Evolutionary conservation across 148 eudicot species (phyloP), one percentile per base, ranked within the genome.

Genomic region (Arbutus unedo): DNA sequence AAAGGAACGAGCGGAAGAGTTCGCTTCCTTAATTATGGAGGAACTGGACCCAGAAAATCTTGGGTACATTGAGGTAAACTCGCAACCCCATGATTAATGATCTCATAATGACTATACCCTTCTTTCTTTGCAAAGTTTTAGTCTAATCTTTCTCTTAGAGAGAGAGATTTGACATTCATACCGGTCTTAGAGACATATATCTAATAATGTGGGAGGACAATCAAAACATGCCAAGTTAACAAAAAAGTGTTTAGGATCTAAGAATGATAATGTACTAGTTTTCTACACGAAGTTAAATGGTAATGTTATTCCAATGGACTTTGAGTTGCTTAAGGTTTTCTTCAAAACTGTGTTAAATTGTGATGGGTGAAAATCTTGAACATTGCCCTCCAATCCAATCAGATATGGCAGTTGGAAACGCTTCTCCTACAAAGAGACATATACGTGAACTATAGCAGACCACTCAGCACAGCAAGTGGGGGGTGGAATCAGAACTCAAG

Each of bases 331-430:
- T 31, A 31, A 31, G 38, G 13, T 23, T 64, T 4, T 62, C 68
- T 23, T 8, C 25, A 64, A 25, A 64, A 25, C 9, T 16, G 6
- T 59, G 19, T n/a, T 18, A 31, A 31, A 31, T 0, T 31, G 38
- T 31, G 38, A 31, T 31, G 38, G 38, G 38, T 31, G 38, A 31
- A 31, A 31, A 31, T 31, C 38, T 31, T 31, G 38, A 31, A 31
- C 38, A 31, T 47, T 80, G 48, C 60, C 13, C 3, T 74, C 51
- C 3, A 60, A 74, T 83, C 93, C 3, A 60, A 74, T 83, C 93
- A 96, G 99, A 89, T 96, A 85, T 96, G 98, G 99, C 99, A 96
- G 84, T 83, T 96, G 90, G 99, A 94, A 86, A 86, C 95, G 48
- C 84, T 96, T 59, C 86, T 96, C 31, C 90, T 96, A 23, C 97